These are phyloP conservation scores for Plantago coronopus DNA, from an alignment of 305 asterid genomes.

Conservation along the genomic window DNA sequence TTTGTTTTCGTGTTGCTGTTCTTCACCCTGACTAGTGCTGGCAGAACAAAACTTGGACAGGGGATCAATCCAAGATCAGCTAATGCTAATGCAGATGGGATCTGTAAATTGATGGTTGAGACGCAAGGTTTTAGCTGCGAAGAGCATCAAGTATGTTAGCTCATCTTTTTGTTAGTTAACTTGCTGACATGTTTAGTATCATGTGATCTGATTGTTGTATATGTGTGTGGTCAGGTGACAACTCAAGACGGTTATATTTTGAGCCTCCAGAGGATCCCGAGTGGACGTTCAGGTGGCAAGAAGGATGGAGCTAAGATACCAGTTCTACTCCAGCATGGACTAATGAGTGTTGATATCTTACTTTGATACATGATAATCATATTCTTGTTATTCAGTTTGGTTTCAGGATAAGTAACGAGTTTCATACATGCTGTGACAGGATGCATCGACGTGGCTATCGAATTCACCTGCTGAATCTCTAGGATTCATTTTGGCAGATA, in stretches of 20 bases:
- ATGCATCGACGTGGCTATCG: conserved; percentile 57
- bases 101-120: conserved; percentile 46
- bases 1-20: conserved; percentile 17
- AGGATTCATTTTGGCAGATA: conserved; percentile 60
- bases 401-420: too few species aligned
- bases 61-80: not conserved
- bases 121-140: conserved; percentile 47
- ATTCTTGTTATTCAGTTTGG: too few species aligned
- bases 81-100: conserved; percentile 28
- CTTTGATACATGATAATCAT: not conserved
- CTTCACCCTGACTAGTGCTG: conserved; percentile 24
- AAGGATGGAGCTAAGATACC: conserved; percentile 34
- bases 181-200: not conserved
- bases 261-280: conserved; percentile 62
- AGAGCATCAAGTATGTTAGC: conserved; percentile 44
- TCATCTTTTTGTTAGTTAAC: not conserved
- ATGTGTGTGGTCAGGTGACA: conserved; percentile 38
- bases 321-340: conserved; percentile 68
- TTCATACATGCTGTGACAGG: conserved; percentile 29
- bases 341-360: conserved; percentile 43
- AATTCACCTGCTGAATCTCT: conserved; percentile 49
- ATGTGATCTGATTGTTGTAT: not conserved
- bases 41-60: conserved; percentile 27
- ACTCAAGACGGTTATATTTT: conserved; percentile 66
- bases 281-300: conserved; percentile 35